Evolutionary conservation across 306 rosid species (phyloP), one percentile per base, ranked within the genome.

Genomic region (Aeschynomene evenia): DNA sequence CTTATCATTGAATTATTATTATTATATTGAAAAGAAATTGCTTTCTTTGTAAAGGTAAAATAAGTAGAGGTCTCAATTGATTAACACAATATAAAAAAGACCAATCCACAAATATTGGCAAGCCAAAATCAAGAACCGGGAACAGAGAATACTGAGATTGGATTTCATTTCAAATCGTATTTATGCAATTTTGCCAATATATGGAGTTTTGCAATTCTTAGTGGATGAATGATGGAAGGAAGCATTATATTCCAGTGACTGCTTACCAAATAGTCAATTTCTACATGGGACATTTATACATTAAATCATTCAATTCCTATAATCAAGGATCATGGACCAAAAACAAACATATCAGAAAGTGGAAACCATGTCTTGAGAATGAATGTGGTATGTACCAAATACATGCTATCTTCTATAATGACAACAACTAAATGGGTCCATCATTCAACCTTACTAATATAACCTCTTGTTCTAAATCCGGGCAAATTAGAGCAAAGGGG

Each of bases 201-300:
- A 81, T 74, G 79, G 76, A 67, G 55, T 65, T 55, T 45, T 15
- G 76, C 26, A 62, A 45, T 61, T 24, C 61, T 16, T 62, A 77
- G 65, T 40, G 16, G 79, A 69, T 64, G 59, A 37, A 61, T n/a
- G n/a, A n/a, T n/a, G n/a, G n/a, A n/a, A n/a, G 16, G 21, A 59
- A 51, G 60, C 79, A 13, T 63, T 78, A 20, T 77, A 29, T 23
- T n/a, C n/a, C n/a, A n/a, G n/a, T 45, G 69, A 49, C 67, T 52
- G 73, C 83, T 75, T 75, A 16, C 51, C 56, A 70, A 78, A 57
- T 65, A 78, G 79, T 70, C 71, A 46, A 45, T 43, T 67, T 78
- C 43, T 65, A 53, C 46, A 66, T 40, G 50, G 26, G 31, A 53
- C 15, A 61, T 26, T 70, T n/a, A n/a, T n/a, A n/a, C n/a, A n/a